A percentile compares a stretch with the other conserved stretches of the same genome.
phyloP scores from a whole-genome alignment of 352 stramenopile species.

The Phytophthora syringae region DNA sequence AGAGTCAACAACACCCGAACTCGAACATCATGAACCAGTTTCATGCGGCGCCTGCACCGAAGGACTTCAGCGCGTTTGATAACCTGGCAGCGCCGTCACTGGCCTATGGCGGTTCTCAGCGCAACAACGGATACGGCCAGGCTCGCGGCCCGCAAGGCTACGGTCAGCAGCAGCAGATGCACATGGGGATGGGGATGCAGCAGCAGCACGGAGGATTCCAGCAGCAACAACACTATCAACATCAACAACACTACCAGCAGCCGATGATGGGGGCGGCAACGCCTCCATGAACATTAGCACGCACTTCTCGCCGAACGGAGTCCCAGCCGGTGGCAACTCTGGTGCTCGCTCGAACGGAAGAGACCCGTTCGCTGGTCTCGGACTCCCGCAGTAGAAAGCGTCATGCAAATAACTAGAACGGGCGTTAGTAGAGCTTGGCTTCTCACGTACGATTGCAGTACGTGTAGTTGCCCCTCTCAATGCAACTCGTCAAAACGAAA shows the following conservation, averaged over 20 bases:
- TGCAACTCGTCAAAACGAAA: constrained; percentile 30
- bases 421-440: background rate
- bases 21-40: constrained; percentile 36
- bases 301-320: constrained; percentile 46
- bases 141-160: constrained; percentile 22
- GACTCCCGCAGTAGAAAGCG: constrained; percentile 46
- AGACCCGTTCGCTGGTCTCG: constrained; percentile 81
- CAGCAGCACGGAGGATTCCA: constrained; percentile 25
- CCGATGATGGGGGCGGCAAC: constrained; percentile 44
- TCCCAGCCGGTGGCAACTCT: constrained; percentile 19
- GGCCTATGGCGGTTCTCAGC: constrained; percentile 25
- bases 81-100: constrained; percentile 42
- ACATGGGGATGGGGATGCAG: constrained; percentile 44
- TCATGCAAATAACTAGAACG: constrained; percentile 25
- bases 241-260: no score
- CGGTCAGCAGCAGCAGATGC: constrained; percentile 30
- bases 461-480: constrained; percentile 13
- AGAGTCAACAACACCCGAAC: constrained; percentile 23
- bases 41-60: constrained; percentile 27
- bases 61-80: constrained; percentile 76
- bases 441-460: constrained; percentile 21
- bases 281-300: constrained; percentile 51
- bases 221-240: constrained; percentile 34
- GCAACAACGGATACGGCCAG: constrained; percentile 39
- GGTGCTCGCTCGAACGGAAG: constrained; percentile 32